phyloP scores from a whole-genome alignment of 2,329 filamentous ascomycete species.

The Purpureocillium lavendulum region DNA sequence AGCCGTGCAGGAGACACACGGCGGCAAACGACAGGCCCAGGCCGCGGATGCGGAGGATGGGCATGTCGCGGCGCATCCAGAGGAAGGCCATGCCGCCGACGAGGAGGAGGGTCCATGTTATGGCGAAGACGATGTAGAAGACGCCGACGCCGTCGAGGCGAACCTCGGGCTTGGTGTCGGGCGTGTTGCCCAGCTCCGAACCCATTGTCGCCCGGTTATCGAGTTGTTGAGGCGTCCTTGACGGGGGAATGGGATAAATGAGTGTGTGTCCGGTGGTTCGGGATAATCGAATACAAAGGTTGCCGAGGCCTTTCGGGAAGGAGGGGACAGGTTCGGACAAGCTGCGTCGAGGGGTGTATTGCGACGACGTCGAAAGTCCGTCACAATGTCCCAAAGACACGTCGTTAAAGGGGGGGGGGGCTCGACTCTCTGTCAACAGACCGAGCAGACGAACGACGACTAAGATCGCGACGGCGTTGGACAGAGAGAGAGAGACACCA shows the following conservation, averaged over 20 bases:
- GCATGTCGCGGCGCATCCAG: constrained; percentile 28
- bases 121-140: constrained; percentile 29
- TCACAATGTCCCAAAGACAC: too few species aligned
- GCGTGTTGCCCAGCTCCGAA: constrained; percentile 22
- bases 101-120: constrained; percentile 30
- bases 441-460: too few species aligned
- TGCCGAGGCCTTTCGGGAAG: too few species aligned
- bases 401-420: too few species aligned
- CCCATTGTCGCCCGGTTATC: constrained; percentile 16
- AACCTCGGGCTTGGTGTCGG: constrained; percentile 19
- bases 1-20: constrained; percentile 30
- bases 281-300: neutral
- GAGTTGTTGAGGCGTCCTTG: too few species aligned
- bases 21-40: constrained; percentile 30
- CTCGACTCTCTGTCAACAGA: too few species aligned
- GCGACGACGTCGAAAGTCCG: too few species aligned
- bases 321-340: neutral
- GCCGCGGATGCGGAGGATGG: constrained; percentile 30
- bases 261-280: too few species aligned
- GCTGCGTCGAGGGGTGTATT: too few species aligned
- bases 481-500: too few species aligned
- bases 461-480: too few species aligned
- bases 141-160: constrained; percentile 29
- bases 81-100: constrained; percentile 31
- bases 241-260: too few species aligned